Evolutionary conservation across 2,329 filamentous ascomycete genomes (phyloP).

Genomic region (Monilinia aucupariae): DNA sequence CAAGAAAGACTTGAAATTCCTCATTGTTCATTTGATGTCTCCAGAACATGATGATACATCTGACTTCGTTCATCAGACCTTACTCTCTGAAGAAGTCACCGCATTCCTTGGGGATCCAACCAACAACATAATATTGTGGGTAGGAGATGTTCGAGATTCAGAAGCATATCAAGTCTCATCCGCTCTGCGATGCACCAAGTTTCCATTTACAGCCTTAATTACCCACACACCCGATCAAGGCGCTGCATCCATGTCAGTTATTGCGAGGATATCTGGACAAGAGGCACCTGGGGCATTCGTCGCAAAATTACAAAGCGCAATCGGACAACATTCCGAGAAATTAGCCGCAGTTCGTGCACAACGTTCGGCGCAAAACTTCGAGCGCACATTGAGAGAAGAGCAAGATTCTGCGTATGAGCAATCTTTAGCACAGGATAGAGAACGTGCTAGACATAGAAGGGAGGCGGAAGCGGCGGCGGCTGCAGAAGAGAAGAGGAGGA

Average conservation of each 20-base stretch:
- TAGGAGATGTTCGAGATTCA: slow-evolving; percentile 84
- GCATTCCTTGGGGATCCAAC: slow-evolving; percentile 66
- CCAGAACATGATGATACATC: slow-evolving; percentile 92
- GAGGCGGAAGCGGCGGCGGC: slow-evolving; percentile 70
- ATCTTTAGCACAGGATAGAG: slow-evolving; percentile 79
- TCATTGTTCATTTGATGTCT: slow-evolving; percentile 82
- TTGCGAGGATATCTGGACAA: slow-evolving; percentile 71
- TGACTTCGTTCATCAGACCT: slow-evolving; percentile 73
- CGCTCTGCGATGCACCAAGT: slow-evolving; percentile 84
- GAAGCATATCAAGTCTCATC: slow-evolving; percentile 92
- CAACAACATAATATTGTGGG: slow-evolving; percentile 85
- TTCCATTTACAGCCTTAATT: slow-evolving; percentile 81
- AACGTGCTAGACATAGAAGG: slow-evolving; percentile 68
- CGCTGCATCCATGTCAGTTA: slow-evolving; percentile 82
- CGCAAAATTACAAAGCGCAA: slow-evolving; percentile 66
- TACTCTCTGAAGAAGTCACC: slow-evolving; percentile 69
- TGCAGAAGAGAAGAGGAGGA: slow-evolving; percentile 58
- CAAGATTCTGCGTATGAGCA: slow-evolving; percentile 94
- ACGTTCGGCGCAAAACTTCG: slow-evolving; percentile 71
- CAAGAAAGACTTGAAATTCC: slow-evolving; percentile 85
- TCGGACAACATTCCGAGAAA: slow-evolving; percentile 70
- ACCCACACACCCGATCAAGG: slow-evolving; percentile 82
- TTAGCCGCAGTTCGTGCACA: slow-evolving; percentile 70
- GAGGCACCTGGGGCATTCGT: slow-evolving; percentile 67
- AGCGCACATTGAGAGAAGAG: slow-evolving; percentile 74